A percentile compares a stretch with the other conserved stretches of the same genome.
Evolutionary conservation across 352 stramenopile genomes (phyloP).

Genomic region (Globisporangium megalacanthum): DNA sequence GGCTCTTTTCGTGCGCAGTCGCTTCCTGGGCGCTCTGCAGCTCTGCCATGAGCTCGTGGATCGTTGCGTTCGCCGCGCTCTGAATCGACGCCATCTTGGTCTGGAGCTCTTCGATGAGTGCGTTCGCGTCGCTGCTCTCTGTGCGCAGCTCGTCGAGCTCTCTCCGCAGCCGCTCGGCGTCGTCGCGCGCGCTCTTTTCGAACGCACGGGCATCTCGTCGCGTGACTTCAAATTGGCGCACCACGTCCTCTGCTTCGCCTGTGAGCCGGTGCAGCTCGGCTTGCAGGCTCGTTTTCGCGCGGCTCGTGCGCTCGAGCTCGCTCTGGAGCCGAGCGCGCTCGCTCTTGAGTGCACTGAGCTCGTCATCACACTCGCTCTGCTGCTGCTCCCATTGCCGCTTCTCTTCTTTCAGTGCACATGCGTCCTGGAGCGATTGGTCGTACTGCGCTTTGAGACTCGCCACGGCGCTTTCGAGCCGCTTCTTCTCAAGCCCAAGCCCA

Average conservation of each 20-base stretch:
- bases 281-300: constrained; percentile 45
- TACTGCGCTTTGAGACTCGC: constrained; percentile 18
- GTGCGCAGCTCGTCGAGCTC: constrained; percentile 40
- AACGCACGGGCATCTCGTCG: constrained; percentile 42
- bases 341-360: constrained; percentile 11
- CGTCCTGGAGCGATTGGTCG: constrained; percentile 23
- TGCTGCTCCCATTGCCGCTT: constrained; percentile 19
- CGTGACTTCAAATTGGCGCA: constrained; percentile 58
- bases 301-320: constrained; percentile 38
- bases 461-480: constrained; percentile 27
- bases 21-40: constrained; percentile 54
- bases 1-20: constrained; percentile 43
- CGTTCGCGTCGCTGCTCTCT: constrained; percentile 33
- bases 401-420: constrained; percentile 30
- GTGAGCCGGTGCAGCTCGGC: constrained; percentile 43
- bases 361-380: constrained; percentile 31
- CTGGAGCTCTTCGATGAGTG: constrained; percentile 52
- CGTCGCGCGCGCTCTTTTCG: constrained; percentile 31
- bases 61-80: constrained; percentile 68
- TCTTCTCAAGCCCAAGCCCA: constrained; percentile 28
- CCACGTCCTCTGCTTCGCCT: constrained; percentile 50
- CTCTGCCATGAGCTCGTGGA: constrained; percentile 65
- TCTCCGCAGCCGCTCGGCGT: constrained; percentile 35
- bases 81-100: constrained; percentile 65
- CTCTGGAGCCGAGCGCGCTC: constrained; percentile 23